Base-by-base conservation (phyloP, 75 land plant species). In the Gnetum montanum region DNA sequence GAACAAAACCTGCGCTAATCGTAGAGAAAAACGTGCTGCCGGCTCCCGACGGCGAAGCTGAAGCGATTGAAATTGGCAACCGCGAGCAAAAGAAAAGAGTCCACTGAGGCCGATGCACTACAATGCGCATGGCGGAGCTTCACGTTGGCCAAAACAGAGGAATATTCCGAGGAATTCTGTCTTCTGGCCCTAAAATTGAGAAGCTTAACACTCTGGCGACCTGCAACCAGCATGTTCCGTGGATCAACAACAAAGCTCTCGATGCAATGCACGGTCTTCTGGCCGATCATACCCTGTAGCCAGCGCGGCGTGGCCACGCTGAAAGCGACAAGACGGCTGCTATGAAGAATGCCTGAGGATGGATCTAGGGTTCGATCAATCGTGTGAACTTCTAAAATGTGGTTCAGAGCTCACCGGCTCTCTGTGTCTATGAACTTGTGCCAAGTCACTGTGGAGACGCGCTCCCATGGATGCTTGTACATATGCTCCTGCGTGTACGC, bases 381-480 rank as follows among this genome's bases (percentile, higher is more conserved):
- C 3, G 95, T 86, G 61, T 81, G 85, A 47, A 95, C 99, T 60
- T 85, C 90, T 47, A 86, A 66, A 16, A 95, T 74, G 59, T 95
- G 99, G 6, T 96, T 78, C 6, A 86, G 66, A 34, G 35, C 43
- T 25, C 71, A 30, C 36, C 55, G 51, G 50, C 64, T 67, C 34
- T 55, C 83, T 4, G 81, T 79, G 45, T 95, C 99, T 31, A 82
- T 60, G 77, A 90, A 95, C 62, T 95, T 90, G 33, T 85, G 69
- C 85, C 88, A 95, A 43, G 71, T 75, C 18, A 96, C 99, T 8
- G 91, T 54, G 27, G 88, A 89, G 12, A 94, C 98, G 25, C 99
- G 74, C 60, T 86, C 91, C 96, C 96, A 95, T 0, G 99, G 99
- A 66, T 90, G 99, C 77, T 64, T 73, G 80, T 70, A 93, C 10